Conservation (phyloP, 2,329 filamentous ascomycete genomes). For the Aspergillus felis region DNA sequence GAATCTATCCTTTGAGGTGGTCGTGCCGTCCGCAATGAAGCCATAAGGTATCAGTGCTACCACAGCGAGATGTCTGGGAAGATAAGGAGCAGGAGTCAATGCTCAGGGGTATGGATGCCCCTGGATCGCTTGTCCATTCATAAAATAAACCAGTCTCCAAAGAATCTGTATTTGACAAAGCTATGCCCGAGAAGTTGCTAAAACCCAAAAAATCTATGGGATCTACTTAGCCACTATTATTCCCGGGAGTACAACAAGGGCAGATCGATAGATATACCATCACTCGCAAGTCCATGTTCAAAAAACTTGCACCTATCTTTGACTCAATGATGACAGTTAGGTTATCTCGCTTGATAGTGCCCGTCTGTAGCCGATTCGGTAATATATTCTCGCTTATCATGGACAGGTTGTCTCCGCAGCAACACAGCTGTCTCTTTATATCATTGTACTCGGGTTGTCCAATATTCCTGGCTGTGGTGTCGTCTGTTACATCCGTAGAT, state of each 20-base stretch:
- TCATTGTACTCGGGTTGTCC: not conserved
- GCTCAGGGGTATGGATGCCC: conserved; percentile 34
- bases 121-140: conserved; percentile 28
- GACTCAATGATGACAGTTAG: not conserved
- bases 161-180: not conserved
- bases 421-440: not conserved
- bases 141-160: conserved; percentile 17
- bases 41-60: conserved; percentile 31
- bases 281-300: not conserved
- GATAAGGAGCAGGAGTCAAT: conserved; percentile 31
- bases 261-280: not conserved
- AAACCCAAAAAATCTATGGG: not conserved
- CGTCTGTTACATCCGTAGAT: not conserved
- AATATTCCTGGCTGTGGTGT: not conserved
- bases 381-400: not conserved
- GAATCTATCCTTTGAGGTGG: conserved; percentile 25
- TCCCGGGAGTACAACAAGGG: not conserved
- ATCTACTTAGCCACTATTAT: not conserved
- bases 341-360: not conserved
- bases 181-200: not conserved
- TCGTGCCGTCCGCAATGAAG: conserved; percentile 22
- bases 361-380: not conserved
- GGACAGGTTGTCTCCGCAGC: not conserved
- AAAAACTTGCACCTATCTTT: not conserved
- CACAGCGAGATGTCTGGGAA: conserved; percentile 29